Conservation (phyloP, 1,139 yeast genomes). For the Candida sojae region DNA sequence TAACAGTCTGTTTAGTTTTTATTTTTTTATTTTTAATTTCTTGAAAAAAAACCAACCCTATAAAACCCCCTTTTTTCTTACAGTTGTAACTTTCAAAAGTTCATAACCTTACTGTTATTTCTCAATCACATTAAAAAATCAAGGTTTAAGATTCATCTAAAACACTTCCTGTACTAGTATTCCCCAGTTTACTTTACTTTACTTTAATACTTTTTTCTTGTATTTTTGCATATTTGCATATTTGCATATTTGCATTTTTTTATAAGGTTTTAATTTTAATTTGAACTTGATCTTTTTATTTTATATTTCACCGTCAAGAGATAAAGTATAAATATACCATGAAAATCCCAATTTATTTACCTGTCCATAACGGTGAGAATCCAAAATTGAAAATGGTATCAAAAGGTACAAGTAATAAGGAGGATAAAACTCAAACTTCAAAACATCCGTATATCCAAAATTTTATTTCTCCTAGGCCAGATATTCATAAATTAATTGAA, state of each 20-base stretch:
- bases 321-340: constrained; percentile 1
- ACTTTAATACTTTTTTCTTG: not conserved
- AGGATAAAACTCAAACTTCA: not conserved
- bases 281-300: not conserved
- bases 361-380: not conserved
- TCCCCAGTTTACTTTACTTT: not conserved
- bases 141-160: not conserved
- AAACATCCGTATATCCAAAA: not conserved
- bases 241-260: no score
- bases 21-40: no score
- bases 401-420: not conserved
- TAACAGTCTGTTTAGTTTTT: no score
- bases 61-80: no score
- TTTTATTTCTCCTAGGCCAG: constrained; percentile 6
- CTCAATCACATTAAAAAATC: no score
- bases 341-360: not conserved
- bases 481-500: constrained; percentile 1
- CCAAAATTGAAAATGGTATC: not conserved
- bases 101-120: no score
- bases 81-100: no score
- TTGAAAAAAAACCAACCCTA: no score
- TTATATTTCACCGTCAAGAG: not conserved
- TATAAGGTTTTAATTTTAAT: not conserved
- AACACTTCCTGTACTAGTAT: not conserved
- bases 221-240: not conserved